Conservation (phyloP, 2,329 filamentous ascomycete genomes). For the Exophiala alcalophila region DNA sequence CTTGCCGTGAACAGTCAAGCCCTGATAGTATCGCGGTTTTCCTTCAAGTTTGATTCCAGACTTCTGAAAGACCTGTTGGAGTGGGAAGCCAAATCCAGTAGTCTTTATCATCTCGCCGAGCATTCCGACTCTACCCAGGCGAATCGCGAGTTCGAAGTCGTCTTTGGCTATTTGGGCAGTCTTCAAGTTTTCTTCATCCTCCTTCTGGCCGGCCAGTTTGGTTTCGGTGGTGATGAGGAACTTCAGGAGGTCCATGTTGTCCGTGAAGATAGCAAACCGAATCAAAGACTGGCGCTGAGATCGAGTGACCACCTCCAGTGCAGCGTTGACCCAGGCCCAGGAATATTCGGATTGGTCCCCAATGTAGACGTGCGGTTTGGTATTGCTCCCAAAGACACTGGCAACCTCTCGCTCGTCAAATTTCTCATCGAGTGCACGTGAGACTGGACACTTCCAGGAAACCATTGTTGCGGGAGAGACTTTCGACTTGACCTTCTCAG, state of each 20-base stretch:
- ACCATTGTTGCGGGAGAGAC: conserved; percentile 57
- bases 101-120: conserved; percentile 63
- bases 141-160: conserved; percentile 44
- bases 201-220: conserved; percentile 43
- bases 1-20: conserved; percentile 70
- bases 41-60: conserved; percentile 61
- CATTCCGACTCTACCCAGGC: conserved; percentile 52
- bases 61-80: conserved; percentile 64
- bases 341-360: conserved; percentile 7
- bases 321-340: conserved; percentile 26
- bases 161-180: conserved; percentile 30
- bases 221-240: conserved; percentile 57
- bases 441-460: conserved; percentile 38
- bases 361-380: conserved; percentile 1
- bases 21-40: conserved; percentile 72
- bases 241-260: conserved; percentile 55
- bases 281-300: conserved; percentile 33
- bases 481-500: conserved; percentile 65
- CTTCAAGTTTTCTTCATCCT: conserved; percentile 18
- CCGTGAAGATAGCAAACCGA: conserved; percentile 48
- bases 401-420: conserved; percentile 9
- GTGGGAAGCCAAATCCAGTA: conserved; percentile 66
- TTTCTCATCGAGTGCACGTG: conserved; percentile 35
- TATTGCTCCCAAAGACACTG: conserved; percentile 5
- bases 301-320: conserved; percentile 3